A percentile compares a stretch with the other conserved stretches of the same genome.
Conservation (phyloP, 129 eudicot genomes). For the Helichrysum umbraculigerum region DNA sequence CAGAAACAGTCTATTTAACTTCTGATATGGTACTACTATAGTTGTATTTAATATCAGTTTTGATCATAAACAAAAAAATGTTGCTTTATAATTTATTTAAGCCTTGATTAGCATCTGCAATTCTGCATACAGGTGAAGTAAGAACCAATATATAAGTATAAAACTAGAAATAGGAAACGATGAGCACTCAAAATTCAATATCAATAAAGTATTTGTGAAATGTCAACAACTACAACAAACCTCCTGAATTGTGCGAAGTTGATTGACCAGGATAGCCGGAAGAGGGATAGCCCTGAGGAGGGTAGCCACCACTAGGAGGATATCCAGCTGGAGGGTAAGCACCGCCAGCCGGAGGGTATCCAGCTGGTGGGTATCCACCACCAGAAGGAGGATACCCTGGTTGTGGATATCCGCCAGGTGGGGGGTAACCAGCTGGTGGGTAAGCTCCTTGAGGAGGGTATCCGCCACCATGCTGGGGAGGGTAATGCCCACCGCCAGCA, state of each 20-base stretch:
- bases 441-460: conserved; percentile 44
- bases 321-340: conserved; percentile 27
- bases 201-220: conserved; percentile 5
- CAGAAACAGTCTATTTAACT: not conserved
- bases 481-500: conserved; percentile 35
- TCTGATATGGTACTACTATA: not conserved
- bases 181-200: not conserved
- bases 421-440: conserved; percentile 41
- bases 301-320: conserved; percentile 35
- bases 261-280: conserved; percentile 33
- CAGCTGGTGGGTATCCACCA: conserved; percentile 9
- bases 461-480: conserved; percentile 44
- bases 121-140: not conserved
- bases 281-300: conserved; percentile 29
- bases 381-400: conserved; percentile 34
- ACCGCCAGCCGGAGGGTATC: conserved; percentile 20
- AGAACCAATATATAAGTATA: not conserved
- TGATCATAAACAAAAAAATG: not conserved
- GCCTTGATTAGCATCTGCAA: conserved; percentile 9
- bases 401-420: conserved; percentile 34
- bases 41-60: not conserved
- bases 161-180: not conserved
- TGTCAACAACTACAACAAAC: conserved; percentile 22
- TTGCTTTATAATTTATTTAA: not conserved
- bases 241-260: conserved; percentile 35